Conservation (phyloP, 1,139 yeast species). For the Kodamaea fungicola region DNA sequence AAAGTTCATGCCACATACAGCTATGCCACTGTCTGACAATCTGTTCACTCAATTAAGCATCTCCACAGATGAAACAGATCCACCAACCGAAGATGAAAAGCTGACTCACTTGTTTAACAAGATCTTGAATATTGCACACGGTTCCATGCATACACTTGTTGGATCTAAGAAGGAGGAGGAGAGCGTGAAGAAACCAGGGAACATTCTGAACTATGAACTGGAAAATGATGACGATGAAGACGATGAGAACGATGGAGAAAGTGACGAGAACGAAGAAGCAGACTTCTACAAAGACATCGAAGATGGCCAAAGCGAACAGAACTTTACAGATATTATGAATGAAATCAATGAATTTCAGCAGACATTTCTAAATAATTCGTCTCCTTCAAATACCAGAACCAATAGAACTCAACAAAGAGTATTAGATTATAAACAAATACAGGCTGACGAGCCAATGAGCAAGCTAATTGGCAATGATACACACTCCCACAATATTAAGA, state of each 20-base stretch:
- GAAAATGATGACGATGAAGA: conserved; percentile 21
- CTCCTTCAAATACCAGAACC: conserved; percentile 9
- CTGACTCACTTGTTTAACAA: conserved; percentile 2
- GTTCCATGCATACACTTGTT: conserved; percentile 18
- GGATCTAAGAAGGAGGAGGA: conserved; percentile 6
- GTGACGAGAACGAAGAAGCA: conserved; percentile 4
- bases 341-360: conserved; percentile 34
- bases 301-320: conserved; percentile 1
- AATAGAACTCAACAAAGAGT: conserved; percentile 36
- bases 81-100: background rate
- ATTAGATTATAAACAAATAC: conserved; percentile 33
- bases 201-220: conserved; percentile 16
- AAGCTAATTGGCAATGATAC: conserved; percentile 6
- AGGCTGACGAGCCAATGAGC: conserved; percentile 8
- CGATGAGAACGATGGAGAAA: conserved; percentile 11
- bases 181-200: conserved; percentile 6
- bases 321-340: conserved; percentile 19
- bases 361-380: conserved; percentile 24
- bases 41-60: conserved; percentile 4
- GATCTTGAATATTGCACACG: conserved; percentile 15
- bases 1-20: conserved; percentile 3
- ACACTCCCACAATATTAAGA: conserved; percentile 20
- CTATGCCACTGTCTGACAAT: conserved; percentile 4
- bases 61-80: conserved; percentile 1
- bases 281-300: conserved; percentile 5